Percentiles rank a stretch among this genome's conserved stretches.
These are phyloP conservation scores for Sphaerostilbella broomeana DNA, from an alignment of 2,329 filamentous ascomycete genomes.

Conservation along the genomic window DNA sequence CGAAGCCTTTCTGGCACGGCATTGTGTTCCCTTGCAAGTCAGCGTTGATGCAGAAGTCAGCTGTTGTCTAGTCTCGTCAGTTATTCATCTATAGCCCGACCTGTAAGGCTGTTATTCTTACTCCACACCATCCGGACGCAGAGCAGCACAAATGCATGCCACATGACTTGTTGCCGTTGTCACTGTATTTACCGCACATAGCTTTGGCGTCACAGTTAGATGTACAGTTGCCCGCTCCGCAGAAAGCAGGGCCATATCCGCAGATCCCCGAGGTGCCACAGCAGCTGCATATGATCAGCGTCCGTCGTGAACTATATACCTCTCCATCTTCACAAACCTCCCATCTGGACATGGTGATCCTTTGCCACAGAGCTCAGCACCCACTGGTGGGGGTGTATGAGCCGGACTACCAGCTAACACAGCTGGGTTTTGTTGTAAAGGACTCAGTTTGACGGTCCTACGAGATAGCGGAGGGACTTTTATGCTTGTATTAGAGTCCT, in stretches of 20 bases:
- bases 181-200: slow-evolving; percentile 24
- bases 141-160: slow-evolving; percentile 26
- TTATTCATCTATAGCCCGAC: background rate
- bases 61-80: background rate
- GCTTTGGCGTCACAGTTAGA: slow-evolving; percentile 24
- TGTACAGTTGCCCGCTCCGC: slow-evolving; percentile 18
- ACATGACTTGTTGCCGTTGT: slow-evolving; percentile 18
- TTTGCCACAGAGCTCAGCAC: no score
- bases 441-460: no score
- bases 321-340: no score
- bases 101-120: background rate
- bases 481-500: no score
- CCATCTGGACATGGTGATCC: no score
- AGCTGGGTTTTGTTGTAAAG: no score
- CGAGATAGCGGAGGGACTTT: no score
- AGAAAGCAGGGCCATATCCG: slow-evolving; percentile 22
- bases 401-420: no score
- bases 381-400: no score
- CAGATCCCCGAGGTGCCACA: slow-evolving; percentile 11
- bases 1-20: slow-evolving; percentile 31
- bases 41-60: slow-evolving; percentile 11
- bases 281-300: no score
- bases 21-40: slow-evolving; percentile 20
- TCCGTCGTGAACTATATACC: no score
- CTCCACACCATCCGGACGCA: slow-evolving; percentile 20